Conservation (phyloP, 768 basidiomycete species). For the Psilocybe cubensis region DNA sequence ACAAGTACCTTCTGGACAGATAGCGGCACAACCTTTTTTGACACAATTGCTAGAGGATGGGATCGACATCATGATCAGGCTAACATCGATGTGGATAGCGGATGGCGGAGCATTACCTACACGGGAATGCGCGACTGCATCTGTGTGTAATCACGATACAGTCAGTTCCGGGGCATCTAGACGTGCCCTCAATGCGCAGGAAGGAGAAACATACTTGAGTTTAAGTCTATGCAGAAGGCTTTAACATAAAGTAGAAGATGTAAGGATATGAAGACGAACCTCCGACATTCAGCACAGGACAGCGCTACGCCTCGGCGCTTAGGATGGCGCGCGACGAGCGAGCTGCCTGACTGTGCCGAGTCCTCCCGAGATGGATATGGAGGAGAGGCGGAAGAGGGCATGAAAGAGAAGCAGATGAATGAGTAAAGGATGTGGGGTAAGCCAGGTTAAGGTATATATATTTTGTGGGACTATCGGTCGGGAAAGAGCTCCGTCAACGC, state of each 20-base stretch:
- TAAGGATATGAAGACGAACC: constrained; percentile 39
- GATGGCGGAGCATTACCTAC: constrained; percentile 43
- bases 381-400: constrained; percentile 28
- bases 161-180: constrained; percentile 9
- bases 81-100: constrained; percentile 2
- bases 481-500: constrained; percentile 29
- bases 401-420: constrained; percentile 20
- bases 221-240: constrained; percentile 51
- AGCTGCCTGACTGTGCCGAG: constrained; percentile 21
- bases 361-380: constrained; percentile 28
- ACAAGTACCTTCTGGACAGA: constrained; percentile 64
- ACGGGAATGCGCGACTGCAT: constrained; percentile 69
- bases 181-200: background rate
- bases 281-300: constrained; percentile 72
- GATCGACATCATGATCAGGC: constrained; percentile 17
- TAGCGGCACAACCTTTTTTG: constrained; percentile 61
- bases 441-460: constrained; percentile 7
- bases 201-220: constrained; percentile 53
- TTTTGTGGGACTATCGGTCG: constrained; percentile 22
- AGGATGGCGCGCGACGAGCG: constrained; percentile 37
- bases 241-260: constrained; percentile 12
- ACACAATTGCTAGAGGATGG: constrained; percentile 51
- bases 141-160: constrained; percentile 31
- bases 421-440: constrained; percentile 17
- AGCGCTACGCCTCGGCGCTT: constrained; percentile 60